Evolutionary conservation across 2,329 filamentous ascomycete species (phyloP).

Genomic region (Sclerotinia minor): DNA sequence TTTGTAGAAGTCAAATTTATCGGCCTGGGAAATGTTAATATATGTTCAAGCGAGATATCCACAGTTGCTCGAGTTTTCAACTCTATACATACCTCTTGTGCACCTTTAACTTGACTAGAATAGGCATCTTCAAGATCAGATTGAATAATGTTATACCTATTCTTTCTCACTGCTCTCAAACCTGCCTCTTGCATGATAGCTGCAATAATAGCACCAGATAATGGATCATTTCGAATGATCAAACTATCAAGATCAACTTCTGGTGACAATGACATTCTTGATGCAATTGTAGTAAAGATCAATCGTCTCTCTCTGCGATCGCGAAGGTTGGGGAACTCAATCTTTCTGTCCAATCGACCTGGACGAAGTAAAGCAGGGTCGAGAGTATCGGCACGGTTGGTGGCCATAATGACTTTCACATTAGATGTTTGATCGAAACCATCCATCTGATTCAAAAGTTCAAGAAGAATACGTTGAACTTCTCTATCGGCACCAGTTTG

Average conservation of each 20-base stretch:
- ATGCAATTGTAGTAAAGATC: slow-evolving; percentile 95
- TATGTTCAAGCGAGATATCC: background rate
- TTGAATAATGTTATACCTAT: slow-evolving; percentile 99
- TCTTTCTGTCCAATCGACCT: slow-evolving; percentile 94
- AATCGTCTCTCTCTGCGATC: slow-evolving; percentile 92
- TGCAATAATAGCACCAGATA: slow-evolving; percentile 93
- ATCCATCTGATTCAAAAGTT: slow-evolving; percentile 99
- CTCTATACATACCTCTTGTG: slow-evolving; percentile 60
- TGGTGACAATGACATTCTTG: slow-evolving; percentile 95
- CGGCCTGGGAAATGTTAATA: slow-evolving; percentile 49
- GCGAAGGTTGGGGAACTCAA: slow-evolving; percentile 93
- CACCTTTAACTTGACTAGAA: slow-evolving; percentile 90
- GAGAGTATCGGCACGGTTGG: slow-evolving; percentile 94
- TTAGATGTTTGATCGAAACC: slow-evolving; percentile 98
- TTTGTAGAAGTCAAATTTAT: slow-evolving; percentile 92
- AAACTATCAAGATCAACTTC: slow-evolving; percentile 95
- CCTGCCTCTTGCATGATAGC: slow-evolving; percentile 99
- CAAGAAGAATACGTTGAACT: slow-evolving; percentile 96
- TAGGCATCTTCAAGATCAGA: slow-evolving; percentile 95
- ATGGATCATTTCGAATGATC: slow-evolving; percentile 93
- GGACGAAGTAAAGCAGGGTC: slow-evolving; percentile 93
- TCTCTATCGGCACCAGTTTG: slow-evolving; percentile 97
- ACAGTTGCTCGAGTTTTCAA: slow-evolving; percentile 36
- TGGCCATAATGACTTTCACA: slow-evolving; percentile 99
- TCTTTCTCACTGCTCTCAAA: slow-evolving; percentile 90